Conservation (phyloP, 2,329 filamentous ascomycete species). For the Fusarium sp. region DNA sequence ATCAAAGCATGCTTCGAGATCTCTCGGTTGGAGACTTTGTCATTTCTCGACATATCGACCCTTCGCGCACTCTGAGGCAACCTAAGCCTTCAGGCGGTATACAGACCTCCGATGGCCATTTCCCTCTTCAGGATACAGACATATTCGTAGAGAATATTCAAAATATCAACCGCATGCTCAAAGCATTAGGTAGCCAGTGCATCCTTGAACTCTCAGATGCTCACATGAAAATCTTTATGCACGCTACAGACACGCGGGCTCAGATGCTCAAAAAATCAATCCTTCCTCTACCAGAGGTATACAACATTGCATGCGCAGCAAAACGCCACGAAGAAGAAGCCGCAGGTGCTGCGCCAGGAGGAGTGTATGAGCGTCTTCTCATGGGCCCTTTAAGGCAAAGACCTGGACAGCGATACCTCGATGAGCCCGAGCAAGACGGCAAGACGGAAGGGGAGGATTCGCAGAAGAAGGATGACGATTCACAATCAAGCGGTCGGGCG, state of each 20-base stretch:
- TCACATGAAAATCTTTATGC: conserved; percentile 45
- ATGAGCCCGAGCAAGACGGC: conserved; percentile 47
- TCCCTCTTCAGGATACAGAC: conserved; percentile 53
- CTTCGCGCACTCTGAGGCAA: conserved; percentile 43
- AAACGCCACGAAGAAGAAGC: conserved; percentile 43
- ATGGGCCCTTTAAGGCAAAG: conserved; percentile 52
- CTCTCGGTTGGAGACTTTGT: conserved; percentile 58
- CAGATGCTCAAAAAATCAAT: conserved; percentile 53
- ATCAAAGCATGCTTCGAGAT: conserved; percentile 55
- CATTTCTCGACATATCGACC: conserved; percentile 52
- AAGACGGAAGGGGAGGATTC: conserved; percentile 43
- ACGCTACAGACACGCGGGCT: conserved; percentile 43
- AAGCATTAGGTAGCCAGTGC: conserved; percentile 49
- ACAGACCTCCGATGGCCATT: conserved; percentile 35
- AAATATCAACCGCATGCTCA: conserved; percentile 63
- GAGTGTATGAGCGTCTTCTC: conserved; percentile 49
- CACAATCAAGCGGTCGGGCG: conserved; percentile 43
- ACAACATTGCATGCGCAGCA: conserved; percentile 53
- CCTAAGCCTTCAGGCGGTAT: conserved; percentile 45
- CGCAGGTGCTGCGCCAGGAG: conserved; percentile 39
- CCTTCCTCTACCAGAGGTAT: conserved; percentile 56
- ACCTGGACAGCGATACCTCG: conserved; percentile 48
- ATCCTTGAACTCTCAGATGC: conserved; percentile 44
- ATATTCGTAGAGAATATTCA: conserved; percentile 59
- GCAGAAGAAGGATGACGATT: conserved; percentile 49